Base-by-base conservation (phyloP, 306 rosid species). In the Lithocarpus polystachyus region DNA sequence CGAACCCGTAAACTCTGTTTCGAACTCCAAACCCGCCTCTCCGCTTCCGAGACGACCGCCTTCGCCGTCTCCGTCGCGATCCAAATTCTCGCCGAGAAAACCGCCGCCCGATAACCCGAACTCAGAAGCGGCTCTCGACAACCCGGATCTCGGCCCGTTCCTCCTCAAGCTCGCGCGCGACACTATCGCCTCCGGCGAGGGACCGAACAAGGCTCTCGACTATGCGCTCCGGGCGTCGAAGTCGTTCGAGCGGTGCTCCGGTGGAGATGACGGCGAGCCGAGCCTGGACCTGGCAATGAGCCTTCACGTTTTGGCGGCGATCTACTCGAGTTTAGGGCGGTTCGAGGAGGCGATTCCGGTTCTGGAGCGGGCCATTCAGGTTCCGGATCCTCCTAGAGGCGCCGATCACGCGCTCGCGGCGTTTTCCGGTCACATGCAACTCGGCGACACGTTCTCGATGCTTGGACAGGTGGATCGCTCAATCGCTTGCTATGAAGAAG, bases 91-190 rank as follows among this genome's bases (percentile, higher is more conserved):
- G 1, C 92, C 92, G 29, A 88, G 89, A 56, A 93, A 92, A 69
- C 92, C 87, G 12, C 91, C 82, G 0, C 88, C 96, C 1, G 94
- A 89, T 7, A 68, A 68, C 72, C 52, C 72, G 17, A 33, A 68
- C 40, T 80, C 92, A 0, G 98, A 91, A 26, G 86, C 93, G 35
- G 92, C 97, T 1, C 93, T 96, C 1, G 98, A 96, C 83, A 96
- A 96, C 80, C 98, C 99, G 59, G 99, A 96, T 96, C 99, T 96
- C 65, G 99, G 97, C 1, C 99, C 99, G 2, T 95, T 95, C 62
- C 95, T 95, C 1, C 98, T 96, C 18, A 93, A 96, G 78, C 85
- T 96, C 1, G 98, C 99, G 15, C 87, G 98, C 0, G 97, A 93
- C 74, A 90, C 99, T 13, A 96, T 96, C 35, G 98, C 99, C 40